phyloP scores from a whole-genome alignment of 257 asterid genomes.

The Apocynum venetum region DNA sequence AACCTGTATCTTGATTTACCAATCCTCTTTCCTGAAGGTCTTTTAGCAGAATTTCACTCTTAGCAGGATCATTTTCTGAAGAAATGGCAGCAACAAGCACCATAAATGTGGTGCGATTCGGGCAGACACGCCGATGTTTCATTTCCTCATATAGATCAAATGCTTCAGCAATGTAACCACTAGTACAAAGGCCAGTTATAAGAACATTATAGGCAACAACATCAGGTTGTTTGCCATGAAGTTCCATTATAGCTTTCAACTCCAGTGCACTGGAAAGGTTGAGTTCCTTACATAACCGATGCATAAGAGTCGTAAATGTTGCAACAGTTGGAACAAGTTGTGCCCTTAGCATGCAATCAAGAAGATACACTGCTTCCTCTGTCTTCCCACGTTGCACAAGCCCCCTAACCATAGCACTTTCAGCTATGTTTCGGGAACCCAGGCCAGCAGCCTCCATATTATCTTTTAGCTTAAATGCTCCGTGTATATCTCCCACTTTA shows the following conservation, averaged over 20 bases:
- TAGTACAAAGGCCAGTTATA: conserved; percentile 50
- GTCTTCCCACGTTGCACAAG: conserved; percentile 58
- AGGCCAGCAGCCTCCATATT: conserved; percentile 54
- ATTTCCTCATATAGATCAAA: conserved; percentile 70
- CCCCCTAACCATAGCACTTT: conserved; percentile 79
- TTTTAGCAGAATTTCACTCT: conserved; percentile 47
- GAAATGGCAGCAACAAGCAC: conserved; percentile 43
- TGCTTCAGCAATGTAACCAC: conserved; percentile 39
- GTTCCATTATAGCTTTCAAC: conserved; percentile 59
- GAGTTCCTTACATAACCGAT: conserved; percentile 58
- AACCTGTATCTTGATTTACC: conserved; percentile 25
- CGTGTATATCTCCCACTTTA: conserved; percentile 55
- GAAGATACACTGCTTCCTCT: conserved; percentile 58
- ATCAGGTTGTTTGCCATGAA: conserved; percentile 60
- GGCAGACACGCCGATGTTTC: conserved; percentile 54
- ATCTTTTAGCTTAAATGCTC: conserved; percentile 55
- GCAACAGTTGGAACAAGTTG: conserved; percentile 55
- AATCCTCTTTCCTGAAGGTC: conserved; percentile 72
- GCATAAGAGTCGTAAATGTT: conserved; percentile 74
- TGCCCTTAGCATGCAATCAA: conserved; percentile 58
- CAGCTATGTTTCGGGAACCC: conserved; percentile 40
- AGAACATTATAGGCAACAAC: conserved; percentile 76
- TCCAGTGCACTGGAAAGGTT: conserved; percentile 51
- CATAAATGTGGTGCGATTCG: conserved; percentile 59
- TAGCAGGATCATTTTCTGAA: conserved; percentile 38